phyloP scores from a whole-genome alignment of 306 rosid species.

The Inga laurina region DNA sequence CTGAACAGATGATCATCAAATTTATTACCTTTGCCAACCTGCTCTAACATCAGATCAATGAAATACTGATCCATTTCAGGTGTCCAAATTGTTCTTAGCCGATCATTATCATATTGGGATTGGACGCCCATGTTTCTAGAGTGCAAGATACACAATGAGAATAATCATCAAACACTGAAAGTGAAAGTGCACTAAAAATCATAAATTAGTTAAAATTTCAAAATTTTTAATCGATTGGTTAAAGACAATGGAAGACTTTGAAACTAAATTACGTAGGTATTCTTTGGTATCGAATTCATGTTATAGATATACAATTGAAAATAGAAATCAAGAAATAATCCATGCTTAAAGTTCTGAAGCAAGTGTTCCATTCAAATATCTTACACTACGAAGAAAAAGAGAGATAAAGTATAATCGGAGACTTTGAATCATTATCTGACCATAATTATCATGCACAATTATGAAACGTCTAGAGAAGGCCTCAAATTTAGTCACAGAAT shows the following conservation, averaged over 20 bases:
- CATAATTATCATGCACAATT: not conserved
- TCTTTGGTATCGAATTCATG: not conserved
- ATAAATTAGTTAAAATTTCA: not conserved
- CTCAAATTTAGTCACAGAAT: not conserved
- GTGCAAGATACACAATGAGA: slow-evolving; percentile 5
- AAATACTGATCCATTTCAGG: slow-evolving; percentile 79
- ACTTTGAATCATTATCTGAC: not conserved
- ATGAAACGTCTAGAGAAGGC: not conserved
- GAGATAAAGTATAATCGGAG: not conserved
- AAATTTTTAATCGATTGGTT: not conserved
- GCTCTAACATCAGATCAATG: slow-evolving; percentile 72
- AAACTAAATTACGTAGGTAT: not conserved
- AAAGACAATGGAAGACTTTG: not conserved
- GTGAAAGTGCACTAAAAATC: not conserved
- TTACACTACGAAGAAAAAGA: not conserved
- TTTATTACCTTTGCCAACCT: slow-evolving; percentile 51
- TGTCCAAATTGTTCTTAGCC: slow-evolving; percentile 77
- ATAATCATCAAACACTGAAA: not conserved
- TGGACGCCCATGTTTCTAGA: slow-evolving; percentile 45
- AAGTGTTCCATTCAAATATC: not conserved
- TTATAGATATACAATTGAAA: not conserved
- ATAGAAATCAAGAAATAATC: slow-evolving; percentile 5
- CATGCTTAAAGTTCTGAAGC: slow-evolving; percentile 6
- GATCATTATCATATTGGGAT: slow-evolving; percentile 47
- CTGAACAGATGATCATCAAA: slow-evolving; percentile 73